phyloP scores from a whole-genome alignment of 192 early-diverging fungal genomes.

The Umbelopsis vinacea region DNA sequence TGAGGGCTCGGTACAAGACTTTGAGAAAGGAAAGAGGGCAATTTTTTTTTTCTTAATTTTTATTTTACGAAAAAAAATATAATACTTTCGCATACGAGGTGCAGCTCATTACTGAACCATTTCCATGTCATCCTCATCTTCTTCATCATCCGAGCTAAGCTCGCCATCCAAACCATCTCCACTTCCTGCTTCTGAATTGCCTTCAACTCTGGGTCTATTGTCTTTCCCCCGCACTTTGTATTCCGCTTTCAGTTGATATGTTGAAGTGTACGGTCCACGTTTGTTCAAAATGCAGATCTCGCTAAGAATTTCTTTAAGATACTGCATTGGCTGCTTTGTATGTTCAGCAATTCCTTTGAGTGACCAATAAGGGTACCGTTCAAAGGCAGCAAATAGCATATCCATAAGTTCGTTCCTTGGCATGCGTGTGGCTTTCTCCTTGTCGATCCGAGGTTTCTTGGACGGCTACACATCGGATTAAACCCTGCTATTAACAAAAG shows the following conservation, averaged over 20 bases:
- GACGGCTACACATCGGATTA: slow-evolving; percentile 17
- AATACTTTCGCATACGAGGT: neutral
- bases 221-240: slow-evolving; percentile 57
- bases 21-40: neutral
- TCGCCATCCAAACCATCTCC: slow-evolving; percentile 30
- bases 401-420: slow-evolving; percentile 83
- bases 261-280: slow-evolving; percentile 79
- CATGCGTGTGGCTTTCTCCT: slow-evolving; percentile 85
- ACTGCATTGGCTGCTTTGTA: slow-evolving; percentile 80
- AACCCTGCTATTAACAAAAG: too few relatives aligned
- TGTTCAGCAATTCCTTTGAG: slow-evolving; percentile 85
- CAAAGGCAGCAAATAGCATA: slow-evolving; percentile 81
- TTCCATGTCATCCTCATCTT: slow-evolving; percentile 51
- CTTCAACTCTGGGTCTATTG: slow-evolving; percentile 29
- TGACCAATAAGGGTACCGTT: slow-evolving; percentile 79
- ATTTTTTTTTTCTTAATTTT: slow-evolving; percentile 1
- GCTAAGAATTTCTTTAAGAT: slow-evolving; percentile 80
- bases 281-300: slow-evolving; percentile 85
- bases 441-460: slow-evolving; percentile 38
- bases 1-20: neutral
- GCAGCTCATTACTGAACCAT: slow-evolving; percentile 14
- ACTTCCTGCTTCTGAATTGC: slow-evolving; percentile 30
- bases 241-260: slow-evolving; percentile 87
- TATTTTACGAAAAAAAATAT: neutral
- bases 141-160: slow-evolving; percentile 40